phyloP scores from a whole-genome alignment of 495 filamentous ascomycete genomes.

The Bombardia bombarda region DNA sequence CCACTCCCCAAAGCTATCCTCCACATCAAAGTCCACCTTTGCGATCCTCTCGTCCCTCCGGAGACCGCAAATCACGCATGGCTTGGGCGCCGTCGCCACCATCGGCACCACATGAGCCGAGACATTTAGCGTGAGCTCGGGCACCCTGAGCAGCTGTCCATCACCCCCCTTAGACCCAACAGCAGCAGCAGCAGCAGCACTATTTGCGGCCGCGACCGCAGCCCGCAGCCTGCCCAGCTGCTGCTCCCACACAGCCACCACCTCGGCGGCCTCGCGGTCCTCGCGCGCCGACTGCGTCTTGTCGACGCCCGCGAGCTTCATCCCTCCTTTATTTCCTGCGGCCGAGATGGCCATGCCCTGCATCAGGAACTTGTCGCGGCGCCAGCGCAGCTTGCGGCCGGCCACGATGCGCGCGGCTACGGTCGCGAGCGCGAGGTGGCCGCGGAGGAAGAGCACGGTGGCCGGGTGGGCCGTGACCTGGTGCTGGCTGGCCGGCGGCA shows the following conservation, averaged over 20 bases:
- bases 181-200: conserved; percentile 18
- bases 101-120: conserved; percentile 54
- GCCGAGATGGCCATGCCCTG: conserved; percentile 80
- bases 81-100: conserved; percentile 59
- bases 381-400: conserved; percentile 82
- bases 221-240: conserved; percentile 54
- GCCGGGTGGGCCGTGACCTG: conserved; percentile 47
- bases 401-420: conserved; percentile 76
- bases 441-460: conserved; percentile 46
- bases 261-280: conserved; percentile 78
- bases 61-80: conserved; percentile 84
- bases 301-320: conserved; percentile 83
- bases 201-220: conserved; percentile 47
- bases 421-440: conserved; percentile 48
- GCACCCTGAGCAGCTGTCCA: conserved; percentile 57
- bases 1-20: conserved; percentile 92
- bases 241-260: conserved; percentile 62
- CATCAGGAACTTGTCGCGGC: conserved; percentile 75
- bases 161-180: no score
- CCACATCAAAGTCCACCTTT: conserved; percentile 65
- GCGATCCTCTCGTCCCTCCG: conserved; percentile 75
- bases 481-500: conserved; percentile 45
- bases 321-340: conserved; percentile 58
- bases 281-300: conserved; percentile 73
- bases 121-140: conserved; percentile 58